Evolutionary conservation across 352 stramenopile genomes (phyloP), one percentile per base, ranked within the genome.

Genomic region (Blastocystis sp.): DNA sequence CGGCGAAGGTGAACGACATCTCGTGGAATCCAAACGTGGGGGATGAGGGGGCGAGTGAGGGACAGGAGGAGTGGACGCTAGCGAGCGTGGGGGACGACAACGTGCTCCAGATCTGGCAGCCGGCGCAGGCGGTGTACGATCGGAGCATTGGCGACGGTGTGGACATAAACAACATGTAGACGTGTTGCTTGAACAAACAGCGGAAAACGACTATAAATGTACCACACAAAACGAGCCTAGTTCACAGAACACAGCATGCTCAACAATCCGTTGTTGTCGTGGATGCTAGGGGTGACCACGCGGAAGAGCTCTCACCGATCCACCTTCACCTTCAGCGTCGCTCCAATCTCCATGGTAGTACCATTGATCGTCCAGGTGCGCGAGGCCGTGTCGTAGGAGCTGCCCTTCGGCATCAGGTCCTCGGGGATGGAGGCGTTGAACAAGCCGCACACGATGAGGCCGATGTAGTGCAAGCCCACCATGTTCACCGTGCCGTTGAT

Each of bases 31-130:
- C 91, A 45, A 91, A 98, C 48, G 78, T 88, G 43, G 1, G 28
- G 6, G 48, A 17, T 62, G n/a, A 34, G 19, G 61, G 38, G 9
- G 28, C 14, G 59, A 10, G 17, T 79, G 64, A 88, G 14, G 7
- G 4, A 28, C 78, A 88, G 89, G 93, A 98, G 88, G 92, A 94
- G 61, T 98, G 96, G 95, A 94, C 96, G 54, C 91, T 98, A 61
- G 95, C 96, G 0, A 97, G 93, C 61, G 96, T 99, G 10, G 95
- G 95, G 34, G 97, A 99, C 90, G 97, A 99, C 91, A 99, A 99
- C 91, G 94, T 99, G 43, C 91, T 99, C 52, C 97, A 99, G 91
- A 95, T 88, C 1, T 88, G 78, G 78, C 42, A 78, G 24, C 64
- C 68, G 17, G 54, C 42, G 4, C 43, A 88, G 34, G 68, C 64